phyloP scores from a whole-genome alignment of 495 filamentous ascomycete genomes.

The Penicillium roqueforti region DNA sequence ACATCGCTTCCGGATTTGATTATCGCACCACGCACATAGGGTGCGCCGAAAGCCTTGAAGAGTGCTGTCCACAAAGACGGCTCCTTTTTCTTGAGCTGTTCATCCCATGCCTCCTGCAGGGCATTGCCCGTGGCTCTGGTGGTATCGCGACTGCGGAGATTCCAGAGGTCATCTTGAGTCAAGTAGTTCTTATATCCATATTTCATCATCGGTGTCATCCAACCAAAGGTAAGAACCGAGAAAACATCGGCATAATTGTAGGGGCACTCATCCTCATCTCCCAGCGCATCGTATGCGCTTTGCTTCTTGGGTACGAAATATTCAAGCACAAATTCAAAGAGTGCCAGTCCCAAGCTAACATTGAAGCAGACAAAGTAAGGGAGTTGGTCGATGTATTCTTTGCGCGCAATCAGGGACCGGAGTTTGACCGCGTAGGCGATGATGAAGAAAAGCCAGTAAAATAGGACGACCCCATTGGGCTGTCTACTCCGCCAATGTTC shows the following conservation, averaged over 20 bases:
- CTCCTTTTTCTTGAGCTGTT: conserved; percentile 67
- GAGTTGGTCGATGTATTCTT: conserved; percentile 58
- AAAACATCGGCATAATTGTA: conserved; percentile 93
- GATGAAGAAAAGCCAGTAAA: conserved; percentile 92
- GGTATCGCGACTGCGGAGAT: conserved; percentile 73
- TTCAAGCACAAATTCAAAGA: conserved; percentile 76
- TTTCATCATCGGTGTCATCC: conserved; percentile 99
- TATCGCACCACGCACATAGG: conserved; percentile 71
- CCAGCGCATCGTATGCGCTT: conserved; percentile 75
- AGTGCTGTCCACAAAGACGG: conserved; percentile 93
- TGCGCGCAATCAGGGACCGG: conserved; percentile 77
- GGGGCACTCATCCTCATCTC: conserved; percentile 90
- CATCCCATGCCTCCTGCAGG: conserved; percentile 72
- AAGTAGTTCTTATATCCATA: conserved; percentile 88
- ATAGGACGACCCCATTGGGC: conserved; percentile 87
- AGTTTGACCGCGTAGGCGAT: conserved; percentile 81
- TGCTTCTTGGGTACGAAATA: conserved; percentile 87
- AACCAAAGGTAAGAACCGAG: conserved; percentile 89
- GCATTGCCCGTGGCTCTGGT: conserved; percentile 62
- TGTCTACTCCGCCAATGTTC: conserved; percentile 87
- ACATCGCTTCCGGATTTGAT: conserved; percentile 85
- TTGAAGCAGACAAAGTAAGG: conserved; percentile 79
- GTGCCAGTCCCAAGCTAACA: conserved; percentile 66
- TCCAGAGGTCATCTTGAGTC: conserved; percentile 97
- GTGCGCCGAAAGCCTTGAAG: conserved; percentile 76